Percentiles rank a stretch among this genome's conserved stretches.
Evolutionary conservation across 208 protist species (phyloP).

Genomic region (Trypanosoma theileri): DNA sequence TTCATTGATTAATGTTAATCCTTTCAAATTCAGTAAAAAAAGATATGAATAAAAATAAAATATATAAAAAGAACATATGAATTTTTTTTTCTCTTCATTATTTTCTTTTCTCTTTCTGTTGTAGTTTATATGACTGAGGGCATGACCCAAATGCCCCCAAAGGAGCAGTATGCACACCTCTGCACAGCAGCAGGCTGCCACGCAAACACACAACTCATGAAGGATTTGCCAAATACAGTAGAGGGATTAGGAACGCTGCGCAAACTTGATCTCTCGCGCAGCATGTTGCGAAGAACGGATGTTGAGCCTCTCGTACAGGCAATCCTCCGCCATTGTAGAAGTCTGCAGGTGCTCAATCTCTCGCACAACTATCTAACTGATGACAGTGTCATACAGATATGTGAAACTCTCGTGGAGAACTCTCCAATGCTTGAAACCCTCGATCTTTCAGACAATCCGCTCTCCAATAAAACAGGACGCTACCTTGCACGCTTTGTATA

Average conservation of each 20-base stretch:
- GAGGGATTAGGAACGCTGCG: conserved; percentile 14
- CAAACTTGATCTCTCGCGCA: conserved; percentile 32
- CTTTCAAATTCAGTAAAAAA: no score
- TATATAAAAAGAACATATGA: no score
- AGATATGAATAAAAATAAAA: no score
- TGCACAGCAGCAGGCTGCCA: conserved; percentile 4
- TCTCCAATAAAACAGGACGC: conserved; percentile 24
- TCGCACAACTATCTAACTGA: conserved; percentile 33
- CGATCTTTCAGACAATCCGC: conserved; percentile 27
- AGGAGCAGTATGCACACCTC: conserved; percentile 8
- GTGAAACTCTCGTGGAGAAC: conserved; percentile 21
- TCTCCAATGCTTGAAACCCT: conserved; percentile 17
- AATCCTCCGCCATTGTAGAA: conserved; percentile 23
- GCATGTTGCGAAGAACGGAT: conserved; percentile 24
- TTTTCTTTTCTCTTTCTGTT: conserved; percentile 1
- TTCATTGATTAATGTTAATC: no score
- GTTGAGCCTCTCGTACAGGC: conserved; percentile 23
- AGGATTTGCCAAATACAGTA: conserved; percentile 22
- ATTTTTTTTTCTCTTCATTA: background rate
- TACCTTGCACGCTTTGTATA: conserved; percentile 27
- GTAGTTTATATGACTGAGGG: background rate
- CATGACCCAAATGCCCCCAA: conserved; percentile 10
- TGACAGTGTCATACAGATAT: conserved; percentile 21
- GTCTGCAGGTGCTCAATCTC: conserved; percentile 24
- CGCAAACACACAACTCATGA: conserved; percentile 20